Evolutionary conservation across 1,284 basidiomycete species (phyloP), one percentile per base, ranked within the genome.

Genomic region (Megacollybia platyphylla): DNA sequence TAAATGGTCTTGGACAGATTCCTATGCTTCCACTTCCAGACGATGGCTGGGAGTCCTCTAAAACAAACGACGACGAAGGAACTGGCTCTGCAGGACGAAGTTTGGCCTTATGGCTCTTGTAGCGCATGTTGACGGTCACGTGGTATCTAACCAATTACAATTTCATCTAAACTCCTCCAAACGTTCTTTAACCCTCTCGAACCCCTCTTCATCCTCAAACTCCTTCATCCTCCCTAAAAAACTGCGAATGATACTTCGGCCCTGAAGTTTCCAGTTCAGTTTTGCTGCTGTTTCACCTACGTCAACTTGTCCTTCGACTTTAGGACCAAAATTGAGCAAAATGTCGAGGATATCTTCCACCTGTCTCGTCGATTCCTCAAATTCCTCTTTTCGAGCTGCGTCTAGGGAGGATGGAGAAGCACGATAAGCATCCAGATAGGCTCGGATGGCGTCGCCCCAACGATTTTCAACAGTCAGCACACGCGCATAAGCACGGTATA

Each of bases 131-230:
- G 20, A 24, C 20, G 20, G 20, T 24, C 20, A 24, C 20, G 20
- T 24, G 20, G 20, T 5, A 15, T 15, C 15, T 15, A 15, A 15
- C 15, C 15, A 15, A 15, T 15, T 15, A 15, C 15, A 15, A 15
- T 15, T 15, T 15, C 15, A 15, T 15, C 20, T 24, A 24, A 83
- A 58, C 39, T 80, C 80, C 27, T 78, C 73, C 53, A 68, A 62
- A 52, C 84, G 55, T 44, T 61, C 76, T 50, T 70, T 68, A 51
- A 97, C 65, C 50, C 68, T 66, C 35, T 68, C 63, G 81, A 87
- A 97, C 62, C 90, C 90, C 1, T 76, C 71, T 60, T 94, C 87
- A 45, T 90, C 88, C 56, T 85, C 87, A 54, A 92, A 97, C 44
- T 83, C 84, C 57, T 67, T 76, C 49, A 80, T 79, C 41, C 81